phyloP scores from a whole-genome alignment of 163 green algal genomes.

The Chloromonas sp. region DNA sequence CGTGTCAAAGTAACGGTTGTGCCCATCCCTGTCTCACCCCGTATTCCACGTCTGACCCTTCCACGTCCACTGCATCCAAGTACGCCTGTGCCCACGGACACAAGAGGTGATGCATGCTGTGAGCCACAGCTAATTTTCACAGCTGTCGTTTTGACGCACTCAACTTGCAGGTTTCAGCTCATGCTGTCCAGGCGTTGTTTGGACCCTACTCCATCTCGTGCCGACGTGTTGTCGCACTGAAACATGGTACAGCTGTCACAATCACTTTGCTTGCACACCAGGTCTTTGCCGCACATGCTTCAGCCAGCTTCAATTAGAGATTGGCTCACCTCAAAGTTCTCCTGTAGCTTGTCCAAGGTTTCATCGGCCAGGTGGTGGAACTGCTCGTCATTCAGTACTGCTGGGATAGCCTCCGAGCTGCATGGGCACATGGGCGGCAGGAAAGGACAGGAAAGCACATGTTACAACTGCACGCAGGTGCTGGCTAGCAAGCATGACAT shows the following conservation, averaged over 20 bases:
- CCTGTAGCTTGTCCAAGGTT: not conserved
- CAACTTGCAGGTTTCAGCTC: too few relatives aligned
- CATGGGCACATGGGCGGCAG: not conserved
- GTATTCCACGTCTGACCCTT: constrained; percentile 66
- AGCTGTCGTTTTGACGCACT: too few relatives aligned
- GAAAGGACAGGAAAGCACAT: not conserved
- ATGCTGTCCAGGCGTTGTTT: too few relatives aligned
- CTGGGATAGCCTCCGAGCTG: not conserved
- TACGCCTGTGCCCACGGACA: constrained; percentile 28
- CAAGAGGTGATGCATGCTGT: too few relatives aligned
- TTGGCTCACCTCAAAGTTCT: not conserved
- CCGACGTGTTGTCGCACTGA: too few relatives aligned
- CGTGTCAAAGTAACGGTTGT: not conserved
- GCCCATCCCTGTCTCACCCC: constrained; percentile 29
- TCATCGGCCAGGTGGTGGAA: not conserved
- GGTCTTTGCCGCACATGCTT: too few relatives aligned
- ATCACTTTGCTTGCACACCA: too few relatives aligned
- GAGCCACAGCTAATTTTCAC: too few relatives aligned
- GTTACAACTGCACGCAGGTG: not conserved
- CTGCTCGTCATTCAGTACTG: not conserved
- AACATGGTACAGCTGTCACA: too few relatives aligned
- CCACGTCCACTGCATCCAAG: constrained; percentile 56
- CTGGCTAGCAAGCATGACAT: not conserved
- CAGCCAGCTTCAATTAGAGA: too few relatives aligned
- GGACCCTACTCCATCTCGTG: too few relatives aligned